Base-by-base conservation (phyloP, 2,329 filamentous ascomycete genomes). In the Whalleya microplaca region DNA sequence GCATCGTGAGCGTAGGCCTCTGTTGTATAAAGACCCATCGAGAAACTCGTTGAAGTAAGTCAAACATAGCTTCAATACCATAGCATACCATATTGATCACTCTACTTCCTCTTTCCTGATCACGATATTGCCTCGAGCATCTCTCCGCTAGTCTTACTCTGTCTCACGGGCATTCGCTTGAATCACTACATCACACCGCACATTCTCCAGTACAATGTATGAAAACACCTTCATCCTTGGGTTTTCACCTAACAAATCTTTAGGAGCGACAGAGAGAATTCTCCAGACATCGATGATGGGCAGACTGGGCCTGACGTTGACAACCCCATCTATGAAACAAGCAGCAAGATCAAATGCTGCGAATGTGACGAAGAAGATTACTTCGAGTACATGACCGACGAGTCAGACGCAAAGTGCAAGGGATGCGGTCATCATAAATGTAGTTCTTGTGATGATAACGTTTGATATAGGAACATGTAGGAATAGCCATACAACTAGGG, bases 1-100 rank as follows among this genome's bases (percentile, higher is more conserved):
- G 48, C 41, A 46, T 52, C 52, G 19, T 45, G 18, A 23, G 21
- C 9, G 45, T 49, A 49, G 23, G 18, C 19, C 23, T 21, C 37
- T 23, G n/a, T 20, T 16, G 29, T 62, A 62, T 62, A 62, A 62
- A 52, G 50, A 40, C 29, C 10, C n/a, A 19, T 46, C 20, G 20
- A 52, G 27, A 56, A 48, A 52, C 40, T 12, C 14, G 9, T 9
- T 27, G 12, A 40, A 19, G 27, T 41, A 23, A 48, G 52, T 53
- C 20, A 41, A 48, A 18, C 3, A 57, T 16, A 48, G 18, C 18
- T 14, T 9, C 23, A 45, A 53, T 50, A 27, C 7, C 51, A 53
- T 32, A 56, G 41, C 12, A 21, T 2, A 12, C 16, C n/a, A 52
- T 45, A 51, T 19, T 9, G 43, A 41, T 41, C 29, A 53, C 21